These are phyloP conservation scores for Monosporascus sp. DNA, from an alignment of 2,329 filamentous ascomycete genomes.

Conservation along the genomic window DNA sequence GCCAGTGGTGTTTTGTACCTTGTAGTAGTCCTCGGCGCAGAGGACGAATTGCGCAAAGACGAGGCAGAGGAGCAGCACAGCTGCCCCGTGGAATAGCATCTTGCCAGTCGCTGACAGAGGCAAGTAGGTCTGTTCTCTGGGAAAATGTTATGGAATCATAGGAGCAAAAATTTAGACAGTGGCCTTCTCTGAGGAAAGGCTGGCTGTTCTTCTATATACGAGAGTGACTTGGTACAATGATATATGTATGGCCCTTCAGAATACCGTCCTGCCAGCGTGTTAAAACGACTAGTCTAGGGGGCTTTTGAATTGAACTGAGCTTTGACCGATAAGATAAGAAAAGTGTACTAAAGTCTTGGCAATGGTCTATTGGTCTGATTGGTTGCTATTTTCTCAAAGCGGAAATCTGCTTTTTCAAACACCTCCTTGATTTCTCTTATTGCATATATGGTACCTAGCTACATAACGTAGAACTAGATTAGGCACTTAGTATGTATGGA, in stretches of 20 bases:
- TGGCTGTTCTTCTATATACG: neutral
- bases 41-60: constrained; percentile 48
- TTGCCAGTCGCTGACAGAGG: constrained; percentile 15
- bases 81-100: constrained; percentile 48
- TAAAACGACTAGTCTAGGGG: constrained; percentile 12
- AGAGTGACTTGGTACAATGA: neutral
- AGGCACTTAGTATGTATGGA: no score
- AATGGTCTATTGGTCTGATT: constrained; percentile 6
- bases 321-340: constrained; percentile 22
- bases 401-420: no score
- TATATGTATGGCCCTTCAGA: neutral
- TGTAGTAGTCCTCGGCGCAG: constrained; percentile 72
- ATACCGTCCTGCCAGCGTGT: constrained; percentile 23
- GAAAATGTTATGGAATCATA: neutral
- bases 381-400: constrained; percentile 1
- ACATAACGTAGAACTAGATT: no score
- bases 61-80: constrained; percentile 44
- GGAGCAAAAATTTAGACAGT: neutral
- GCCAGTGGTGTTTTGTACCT: constrained; percentile 41
- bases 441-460: no score
- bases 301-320: neutral
- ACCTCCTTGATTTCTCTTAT: no score
- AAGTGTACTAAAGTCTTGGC: neutral
- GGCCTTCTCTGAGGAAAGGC: neutral
- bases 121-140: no score